phyloP scores from a whole-genome alignment of 768 basidiomycete species.

The Baorangia bicolor region DNA sequence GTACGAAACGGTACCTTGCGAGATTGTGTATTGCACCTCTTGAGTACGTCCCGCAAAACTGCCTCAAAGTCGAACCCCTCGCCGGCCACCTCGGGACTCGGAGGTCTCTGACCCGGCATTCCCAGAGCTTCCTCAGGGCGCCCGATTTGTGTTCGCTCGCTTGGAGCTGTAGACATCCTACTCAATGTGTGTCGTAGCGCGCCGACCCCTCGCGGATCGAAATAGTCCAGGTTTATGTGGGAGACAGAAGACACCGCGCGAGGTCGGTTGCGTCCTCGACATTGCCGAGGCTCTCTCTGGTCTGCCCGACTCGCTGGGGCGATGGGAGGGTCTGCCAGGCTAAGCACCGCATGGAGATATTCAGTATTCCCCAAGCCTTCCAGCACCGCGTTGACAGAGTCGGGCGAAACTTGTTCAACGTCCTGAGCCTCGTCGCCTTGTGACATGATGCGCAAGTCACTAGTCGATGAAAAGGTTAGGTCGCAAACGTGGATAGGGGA shows the following conservation, averaged over 20 bases:
- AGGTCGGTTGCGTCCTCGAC: not conserved
- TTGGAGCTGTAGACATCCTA: conserved; percentile 14
- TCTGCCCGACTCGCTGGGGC: not conserved
- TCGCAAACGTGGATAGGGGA: conserved; percentile 10
- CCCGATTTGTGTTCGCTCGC: not conserved
- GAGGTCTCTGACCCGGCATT: not conserved
- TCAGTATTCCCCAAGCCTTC: conserved; percentile 14
- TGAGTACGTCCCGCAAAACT: conserved; percentile 24
- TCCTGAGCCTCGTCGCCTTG: not conserved
- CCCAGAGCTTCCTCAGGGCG: not conserved
- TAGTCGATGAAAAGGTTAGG: not conserved
- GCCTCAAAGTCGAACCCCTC: conserved; percentile 35
- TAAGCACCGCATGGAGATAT: conserved; percentile 10
- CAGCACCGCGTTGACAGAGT: conserved; percentile 4
- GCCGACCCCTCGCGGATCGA: conserved; percentile 52
- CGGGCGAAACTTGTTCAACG: not conserved
- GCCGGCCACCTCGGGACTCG: conserved; percentile 2
- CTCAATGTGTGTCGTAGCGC: conserved; percentile 19
- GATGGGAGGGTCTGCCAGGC: conserved; percentile 1
- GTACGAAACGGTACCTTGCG: not conserved
- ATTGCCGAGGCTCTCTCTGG: not conserved
- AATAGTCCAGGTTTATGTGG: conserved; percentile 45
- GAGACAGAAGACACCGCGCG: conserved; percentile 19
- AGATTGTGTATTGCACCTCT: conserved; percentile 11
- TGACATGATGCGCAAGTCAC: conserved; percentile 8